Evolutionary conservation across 2,329 filamentous ascomycete species (phyloP), one percentile per base, ranked within the genome.

Genomic region (Ophiocordyceps australis): DNA sequence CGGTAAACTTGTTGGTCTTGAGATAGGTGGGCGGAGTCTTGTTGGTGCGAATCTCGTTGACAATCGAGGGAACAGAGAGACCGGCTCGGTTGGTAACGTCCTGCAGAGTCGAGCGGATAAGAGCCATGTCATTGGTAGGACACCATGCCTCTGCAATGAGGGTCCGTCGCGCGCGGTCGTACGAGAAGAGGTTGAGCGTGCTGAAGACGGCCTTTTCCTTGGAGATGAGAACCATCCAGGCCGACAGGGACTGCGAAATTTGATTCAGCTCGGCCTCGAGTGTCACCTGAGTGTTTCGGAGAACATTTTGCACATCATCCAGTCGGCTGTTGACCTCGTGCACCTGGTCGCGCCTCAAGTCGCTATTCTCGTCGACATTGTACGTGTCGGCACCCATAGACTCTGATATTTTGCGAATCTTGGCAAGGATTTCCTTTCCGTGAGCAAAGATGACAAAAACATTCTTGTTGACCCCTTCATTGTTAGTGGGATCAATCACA

Each of bases 371-470:
- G 41, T 98, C 89, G 17, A 98, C 89, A 38, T 74, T 83, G 63
- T 98, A 98, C 33, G 95, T 68, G 45, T 93, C 82, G 29, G 91
- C 89, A 33, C 86, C 81, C 54, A 98, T 75, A 7, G 85, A 94
- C 57, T 98, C 89, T 2, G 86, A 95, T 33, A 98, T 95, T 66
- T 94, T 95, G 45, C 89, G 74, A 47, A 98, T 95, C 71, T 98
- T 98, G 45, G 85, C 80, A 41, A 98, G 74, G 39, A 98, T 93
- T 54, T 95, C 86, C 55, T 93, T 93, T 46, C 89, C 89, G 45
- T 98, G 89, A 9, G 89, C 89, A 42, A 98, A 98, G 51, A 98
- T 98, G 45, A 98, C 86, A 45, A 98, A 98, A 29, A 98, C 89
- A 41, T 94, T 98, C 72, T 98, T 98, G 60, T 78, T 73, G 40